These are phyloP conservation scores for Candida sakaeoensis DNA, from an alignment of 805 yeast species.

Conservation along the genomic window DNA sequence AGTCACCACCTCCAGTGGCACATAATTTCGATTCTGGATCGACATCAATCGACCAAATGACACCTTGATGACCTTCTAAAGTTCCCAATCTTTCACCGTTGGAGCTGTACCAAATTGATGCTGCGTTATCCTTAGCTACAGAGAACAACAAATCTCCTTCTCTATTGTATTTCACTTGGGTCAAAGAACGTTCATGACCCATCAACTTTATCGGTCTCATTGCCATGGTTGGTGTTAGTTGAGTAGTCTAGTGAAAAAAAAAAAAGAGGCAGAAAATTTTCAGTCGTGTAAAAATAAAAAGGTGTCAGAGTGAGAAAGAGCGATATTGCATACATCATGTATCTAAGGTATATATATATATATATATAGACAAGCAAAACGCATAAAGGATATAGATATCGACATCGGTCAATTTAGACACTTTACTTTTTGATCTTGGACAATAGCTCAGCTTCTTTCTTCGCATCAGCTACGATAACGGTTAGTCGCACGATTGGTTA, in stretches of 20 bases:
- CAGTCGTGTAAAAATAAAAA: constrained; percentile 5
- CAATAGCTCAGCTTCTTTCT: constrained; percentile 34
- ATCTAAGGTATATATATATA: too few species aligned
- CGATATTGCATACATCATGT: too few species aligned
- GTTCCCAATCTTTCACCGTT: constrained; percentile 98
- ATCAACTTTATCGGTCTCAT: constrained; percentile 60
- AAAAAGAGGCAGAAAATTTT: constrained; percentile 5
- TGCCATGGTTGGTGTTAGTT: constrained; percentile 6
- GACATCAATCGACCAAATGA: constrained; percentile 91
- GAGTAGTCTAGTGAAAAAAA: background rate
- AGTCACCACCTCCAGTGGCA: constrained; percentile 90
- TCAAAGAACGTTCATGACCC: constrained; percentile 97
- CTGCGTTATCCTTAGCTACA: constrained; percentile 85
- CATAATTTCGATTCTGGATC: constrained; percentile 65
- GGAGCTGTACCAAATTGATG: constrained; percentile 89
- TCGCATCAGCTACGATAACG: constrained; percentile 45
- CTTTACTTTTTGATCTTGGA: constrained; percentile 11
- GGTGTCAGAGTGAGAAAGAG: constrained; percentile 2
- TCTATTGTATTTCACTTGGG: constrained; percentile 91
- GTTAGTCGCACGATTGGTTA: constrained; percentile 7
- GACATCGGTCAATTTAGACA: too few species aligned
- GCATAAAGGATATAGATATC: too few species aligned
- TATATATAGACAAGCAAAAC: too few species aligned
- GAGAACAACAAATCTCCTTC: constrained; percentile 95
- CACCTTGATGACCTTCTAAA: constrained; percentile 78